These are phyloP conservation scores for Arthrobotrys sinensis DNA, from an alignment of 2,329 filamentous ascomycete genomes.

Conservation along the genomic window DNA sequence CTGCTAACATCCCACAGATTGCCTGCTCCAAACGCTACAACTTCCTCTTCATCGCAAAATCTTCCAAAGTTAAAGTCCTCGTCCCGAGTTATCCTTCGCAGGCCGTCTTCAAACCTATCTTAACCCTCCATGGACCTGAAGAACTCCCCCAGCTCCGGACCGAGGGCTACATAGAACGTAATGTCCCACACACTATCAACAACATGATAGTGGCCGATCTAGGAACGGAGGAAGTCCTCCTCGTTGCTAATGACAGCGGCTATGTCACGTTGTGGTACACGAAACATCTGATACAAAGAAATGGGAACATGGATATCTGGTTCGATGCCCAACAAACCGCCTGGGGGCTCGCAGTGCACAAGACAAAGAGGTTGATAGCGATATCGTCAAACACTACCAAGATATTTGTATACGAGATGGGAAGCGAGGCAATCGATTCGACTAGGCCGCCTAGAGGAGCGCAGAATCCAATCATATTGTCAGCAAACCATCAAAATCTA, in stretches of 20 bases:
- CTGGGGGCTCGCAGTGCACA: conserved; percentile 90
- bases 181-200: conserved; percentile 77
- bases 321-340: conserved; percentile 83
- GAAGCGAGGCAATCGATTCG: conserved; percentile 64
- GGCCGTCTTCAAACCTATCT: conserved; percentile 70
- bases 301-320: conserved; percentile 66
- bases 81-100: conserved; percentile 71
- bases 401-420: conserved; percentile 75
- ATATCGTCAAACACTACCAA: conserved; percentile 81
- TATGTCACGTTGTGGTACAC: conserved; percentile 81
- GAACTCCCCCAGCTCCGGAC: conserved; percentile 66
- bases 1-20: conserved; percentile 52
- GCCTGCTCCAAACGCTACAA: conserved; percentile 64
- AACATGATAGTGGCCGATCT: conserved; percentile 79
- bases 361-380: conserved; percentile 85
- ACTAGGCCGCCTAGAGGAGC: conserved; percentile 52
- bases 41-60: conserved; percentile 72
- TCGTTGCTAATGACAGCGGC: conserved; percentile 80
- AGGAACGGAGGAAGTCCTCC: conserved; percentile 78
- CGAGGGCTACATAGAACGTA: conserved; percentile 72
- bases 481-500: conserved; percentile 63
- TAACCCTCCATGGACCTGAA: conserved; percentile 71
- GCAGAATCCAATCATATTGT: conserved; percentile 61
- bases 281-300: conserved; percentile 65
- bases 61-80: conserved; percentile 74